Evolutionary conservation across 1,284 basidiomycete genomes (phyloP), one percentile per base, ranked within the genome.

Genomic region (Marasmius tenuissimus): DNA sequence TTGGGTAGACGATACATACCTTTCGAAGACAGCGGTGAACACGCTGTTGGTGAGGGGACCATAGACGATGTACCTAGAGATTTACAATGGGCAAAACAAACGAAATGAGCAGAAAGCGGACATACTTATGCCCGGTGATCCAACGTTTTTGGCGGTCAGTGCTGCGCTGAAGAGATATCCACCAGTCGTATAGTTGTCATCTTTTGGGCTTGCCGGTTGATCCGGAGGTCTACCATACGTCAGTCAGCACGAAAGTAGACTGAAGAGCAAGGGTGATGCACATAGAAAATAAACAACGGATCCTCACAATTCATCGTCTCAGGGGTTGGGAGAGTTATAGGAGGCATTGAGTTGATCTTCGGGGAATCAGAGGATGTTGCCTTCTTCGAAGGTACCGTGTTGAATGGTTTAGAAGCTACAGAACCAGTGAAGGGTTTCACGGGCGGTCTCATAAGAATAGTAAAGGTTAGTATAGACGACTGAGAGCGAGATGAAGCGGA

Each of bases 191-290:
- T 98, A 96, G 14, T 98, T 94, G 63, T 98, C 93, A 74, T n/a
- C 96, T 97, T 81, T 98, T 99, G 64, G 97, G 97, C 77, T 95
- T 96, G 38, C 96, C 96, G 16, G 96, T 98, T 5, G 94, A 97
- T 54, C 96, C 96, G 40, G 95, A 97, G 16, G 96, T 96, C 92
- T 92, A n/a, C n/a, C 66, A 59, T 61, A 51, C 45, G 35, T 47
- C 16, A 5, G 14, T 4, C 14, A 20, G 59, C 53, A 59, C 53
- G 50, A 50, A 62, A 56, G 42, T 14, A 6, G 20, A 14, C 6
- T 18, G 14, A 4, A 54, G 52, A 3, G 60, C 11, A 42, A 20
- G 60, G 47, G 37, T 4, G 1, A 81, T 90, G 78, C 70, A 94
- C 93, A 78, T 98, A 98, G 66, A 98, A 94, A 71, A 98, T 98